A percentile compares a stretch with the other conserved stretches of the same genome.
These are phyloP conservation scores for Reticulascus tulasneorum DNA, from an alignment of 2,329 filamentous ascomycete species.

Conservation along the genomic window DNA sequence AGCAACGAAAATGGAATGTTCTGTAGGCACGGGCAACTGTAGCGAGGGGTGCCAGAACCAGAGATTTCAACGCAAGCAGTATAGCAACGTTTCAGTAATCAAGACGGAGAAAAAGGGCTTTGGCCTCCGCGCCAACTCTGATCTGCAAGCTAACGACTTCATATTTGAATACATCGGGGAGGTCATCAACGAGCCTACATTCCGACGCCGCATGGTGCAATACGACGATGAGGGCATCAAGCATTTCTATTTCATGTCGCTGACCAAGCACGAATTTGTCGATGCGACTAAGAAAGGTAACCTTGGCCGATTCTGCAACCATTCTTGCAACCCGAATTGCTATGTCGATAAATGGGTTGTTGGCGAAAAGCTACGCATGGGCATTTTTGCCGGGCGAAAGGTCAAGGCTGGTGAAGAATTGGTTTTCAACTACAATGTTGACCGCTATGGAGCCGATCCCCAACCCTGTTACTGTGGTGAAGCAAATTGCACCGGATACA, in stretches of 20 bases:
- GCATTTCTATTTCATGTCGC: conserved; percentile 99
- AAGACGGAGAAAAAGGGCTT: conserved; percentile 98
- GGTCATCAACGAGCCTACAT: conserved; percentile 89
- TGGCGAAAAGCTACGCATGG: conserved; percentile 95
- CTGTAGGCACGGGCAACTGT: conserved; percentile 74
- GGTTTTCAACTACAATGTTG: conserved; percentile 99
- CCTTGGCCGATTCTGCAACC: conserved; percentile 94
- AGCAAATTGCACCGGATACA: conserved; percentile 90
- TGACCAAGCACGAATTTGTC: conserved; percentile 93
- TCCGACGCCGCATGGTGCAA: conserved; percentile 83
- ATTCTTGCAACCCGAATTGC: conserved; percentile 98
- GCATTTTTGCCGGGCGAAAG: conserved; percentile 86
- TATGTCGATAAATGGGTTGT: conserved; percentile 99
- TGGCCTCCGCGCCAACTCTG: conserved; percentile 76
- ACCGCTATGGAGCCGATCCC: conserved; percentile 93
- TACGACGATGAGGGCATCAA: conserved; percentile 97
- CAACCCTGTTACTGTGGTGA: conserved; percentile 97
- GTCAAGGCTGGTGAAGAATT: conserved; percentile 89
- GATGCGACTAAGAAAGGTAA: conserved; percentile 97
- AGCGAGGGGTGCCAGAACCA: conserved; percentile 88
- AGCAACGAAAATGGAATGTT: conserved; percentile 95
- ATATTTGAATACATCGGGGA: conserved; percentile 98
- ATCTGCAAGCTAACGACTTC: conserved; percentile 80
- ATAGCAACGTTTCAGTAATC: conserved; percentile 89
- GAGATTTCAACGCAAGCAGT: conserved; percentile 86